Evolutionary conservation across 176 grass and related monocot species (phyloP), one percentile per base, ranked within the genome.

Genomic region (Tillandsia leiboldiana): DNA sequence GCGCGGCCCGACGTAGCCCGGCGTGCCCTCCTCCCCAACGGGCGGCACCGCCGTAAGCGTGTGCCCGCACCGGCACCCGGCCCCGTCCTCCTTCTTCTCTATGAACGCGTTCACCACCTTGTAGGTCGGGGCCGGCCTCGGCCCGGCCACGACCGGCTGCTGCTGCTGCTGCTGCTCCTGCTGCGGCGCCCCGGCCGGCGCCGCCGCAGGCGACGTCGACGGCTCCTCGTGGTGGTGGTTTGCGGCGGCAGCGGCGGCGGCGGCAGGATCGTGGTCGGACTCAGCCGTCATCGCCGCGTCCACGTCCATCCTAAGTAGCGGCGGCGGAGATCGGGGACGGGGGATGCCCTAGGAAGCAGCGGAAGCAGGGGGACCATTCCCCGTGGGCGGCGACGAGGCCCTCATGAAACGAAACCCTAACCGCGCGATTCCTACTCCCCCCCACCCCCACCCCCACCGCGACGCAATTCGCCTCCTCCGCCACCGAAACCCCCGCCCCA

Each of bases 71-170:
- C 95, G 80, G 81, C 87, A 94, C 18, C 89, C 89, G 0, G 95
- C 82, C 24, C 90, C 90, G 66, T 94, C 95, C 75, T 99, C 95
- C 79, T 94, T 86, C 84, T 89, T 90, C 50, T 99, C 95, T 77
- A 90, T 88, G 68, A 90, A 64, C 42, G 87, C 95, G 85, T 80
- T 88, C 75, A 94, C 95, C 22, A 71, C 80, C 7, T 84, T 86
- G 73, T 94, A 99, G 61, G 68, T 82, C 0, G 90, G 95, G 2
- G 94, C 94, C 0, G 84, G 89, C 51, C 84, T 88, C 50, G 88
- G 92, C 8, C 88, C 88, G 1, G 70, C 50, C 10, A 72, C 79
- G 15, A 64, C 68, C 3, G 15, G 77, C 14, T 75, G 83, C 51
- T 73, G 47, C 23, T 72, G 64, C 48, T 66, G 75, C 64, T 70